These are phyloP conservation scores for Botrytis galanthina DNA, from an alignment of 2,329 filamentous ascomycete genomes.

Conservation along the genomic window DNA sequence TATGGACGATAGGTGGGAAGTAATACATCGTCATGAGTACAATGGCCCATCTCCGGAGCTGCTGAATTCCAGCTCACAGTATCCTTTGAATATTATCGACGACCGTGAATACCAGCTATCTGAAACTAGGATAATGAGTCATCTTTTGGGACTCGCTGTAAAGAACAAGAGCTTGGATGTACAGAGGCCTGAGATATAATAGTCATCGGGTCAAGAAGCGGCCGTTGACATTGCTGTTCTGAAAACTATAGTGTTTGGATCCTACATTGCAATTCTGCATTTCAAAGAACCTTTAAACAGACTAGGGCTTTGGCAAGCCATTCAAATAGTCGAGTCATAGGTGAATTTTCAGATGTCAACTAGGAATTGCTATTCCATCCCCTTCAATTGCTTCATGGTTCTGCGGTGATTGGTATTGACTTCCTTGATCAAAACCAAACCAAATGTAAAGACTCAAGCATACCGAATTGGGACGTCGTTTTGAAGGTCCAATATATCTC, in stretches of 20 bases:
- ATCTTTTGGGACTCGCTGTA: constrained; percentile 22
- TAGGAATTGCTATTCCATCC: neutral
- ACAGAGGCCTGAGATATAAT: constrained; percentile 24
- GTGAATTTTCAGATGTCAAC: neutral
- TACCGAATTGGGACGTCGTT: constrained; percentile 21
- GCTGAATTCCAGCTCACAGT: neutral
- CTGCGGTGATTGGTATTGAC: neutral
- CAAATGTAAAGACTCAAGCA: neutral
- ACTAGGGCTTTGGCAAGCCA: neutral
- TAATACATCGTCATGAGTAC: constrained; percentile 24
- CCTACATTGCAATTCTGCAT: neutral
- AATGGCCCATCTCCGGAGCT: constrained; percentile 20
- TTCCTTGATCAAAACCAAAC: neutral
- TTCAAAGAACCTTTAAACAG: neutral
- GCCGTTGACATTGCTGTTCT: neutral
- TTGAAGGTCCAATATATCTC: constrained; percentile 24
- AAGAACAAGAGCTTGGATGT: constrained; percentile 26
- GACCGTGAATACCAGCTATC: constrained; percentile 26
- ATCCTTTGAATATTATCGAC: constrained; percentile 23
- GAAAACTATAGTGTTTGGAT: neutral
- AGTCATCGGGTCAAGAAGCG: neutral
- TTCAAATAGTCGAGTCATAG: neutral
- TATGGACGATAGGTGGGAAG: constrained; percentile 49
- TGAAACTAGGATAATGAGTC: constrained; percentile 27
- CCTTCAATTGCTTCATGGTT: too few relatives aligned